These are phyloP conservation scores for Epithemia pelagica DNA, from an alignment of 108 stramenopile species.

Conservation along the genomic window DNA sequence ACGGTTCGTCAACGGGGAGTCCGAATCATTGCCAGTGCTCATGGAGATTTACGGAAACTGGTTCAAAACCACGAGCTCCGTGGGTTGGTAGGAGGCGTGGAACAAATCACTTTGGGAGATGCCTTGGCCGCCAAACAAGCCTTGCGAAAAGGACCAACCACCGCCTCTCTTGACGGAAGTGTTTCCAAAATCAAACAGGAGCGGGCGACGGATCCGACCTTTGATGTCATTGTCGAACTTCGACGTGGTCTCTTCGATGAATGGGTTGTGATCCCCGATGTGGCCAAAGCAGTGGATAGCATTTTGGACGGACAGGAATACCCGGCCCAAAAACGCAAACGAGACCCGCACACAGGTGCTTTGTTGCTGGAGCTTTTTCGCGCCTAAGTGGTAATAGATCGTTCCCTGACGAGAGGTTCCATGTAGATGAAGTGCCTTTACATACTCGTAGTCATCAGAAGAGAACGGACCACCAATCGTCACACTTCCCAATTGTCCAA, in stretches of 20 bases:
- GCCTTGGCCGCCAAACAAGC: neutral
- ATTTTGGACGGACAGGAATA: slow-evolving; percentile 25
- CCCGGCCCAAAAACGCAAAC: slow-evolving; percentile 19
- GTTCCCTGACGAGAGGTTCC: too few relatives aligned
- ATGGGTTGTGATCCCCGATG: slow-evolving; percentile 29
- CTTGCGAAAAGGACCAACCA: neutral
- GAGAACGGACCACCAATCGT: too few relatives aligned
- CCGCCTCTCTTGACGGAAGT: neutral
- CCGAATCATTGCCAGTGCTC: slow-evolving; percentile 46
- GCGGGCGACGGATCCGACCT: slow-evolving; percentile 27
- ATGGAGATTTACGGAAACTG: slow-evolving; percentile 29
- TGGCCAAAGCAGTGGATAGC: slow-evolving; percentile 32
- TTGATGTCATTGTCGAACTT: slow-evolving; percentile 44
- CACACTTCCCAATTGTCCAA: too few relatives aligned
- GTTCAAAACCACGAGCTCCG: slow-evolving; percentile 27
- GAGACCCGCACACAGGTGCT: slow-evolving; percentile 19
- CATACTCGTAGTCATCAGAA: too few relatives aligned
- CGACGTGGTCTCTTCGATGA: slow-evolving; percentile 19
- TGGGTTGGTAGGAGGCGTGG: slow-evolving; percentile 29
- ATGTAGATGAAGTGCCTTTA: too few relatives aligned
- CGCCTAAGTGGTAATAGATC: too few relatives aligned
- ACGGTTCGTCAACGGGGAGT: slow-evolving; percentile 32
- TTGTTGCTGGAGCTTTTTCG: neutral
- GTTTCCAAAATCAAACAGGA: slow-evolving; percentile 14
- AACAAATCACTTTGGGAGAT: neutral